Conservation (phyloP, 2,329 filamentous ascomycete species). For the Eutypa lata region DNA sequence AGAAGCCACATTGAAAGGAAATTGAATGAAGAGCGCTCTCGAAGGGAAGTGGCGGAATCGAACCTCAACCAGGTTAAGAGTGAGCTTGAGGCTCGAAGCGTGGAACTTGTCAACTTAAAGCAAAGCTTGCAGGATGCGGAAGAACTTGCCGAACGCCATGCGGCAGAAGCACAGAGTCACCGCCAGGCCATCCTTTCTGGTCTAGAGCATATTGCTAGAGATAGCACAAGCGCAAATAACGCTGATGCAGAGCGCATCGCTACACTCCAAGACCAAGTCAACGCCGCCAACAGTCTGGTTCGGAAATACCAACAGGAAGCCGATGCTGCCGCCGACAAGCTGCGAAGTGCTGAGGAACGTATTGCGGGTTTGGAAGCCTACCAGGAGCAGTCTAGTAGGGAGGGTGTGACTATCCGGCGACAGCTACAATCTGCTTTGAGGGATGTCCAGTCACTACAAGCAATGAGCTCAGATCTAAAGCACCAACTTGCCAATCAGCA, state of each 20-base stretch:
- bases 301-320: constrained; percentile 88
- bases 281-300: constrained; percentile 73
- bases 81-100: constrained; percentile 77
- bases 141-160: constrained; percentile 82
- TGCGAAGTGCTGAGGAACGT: constrained; percentile 89
- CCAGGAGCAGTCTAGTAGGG: constrained; percentile 93
- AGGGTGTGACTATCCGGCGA: constrained; percentile 83
- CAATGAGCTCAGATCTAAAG: constrained; percentile 77
- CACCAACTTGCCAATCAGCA: constrained; percentile 81
- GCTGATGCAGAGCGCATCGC: constrained; percentile 63
- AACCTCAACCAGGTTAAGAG: constrained; percentile 73
- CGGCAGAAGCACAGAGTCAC: constrained; percentile 82
- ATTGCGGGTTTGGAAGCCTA: constrained; percentile 96
- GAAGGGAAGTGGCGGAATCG: constrained; percentile 70
- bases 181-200: constrained; percentile 79
- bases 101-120: constrained; percentile 71
- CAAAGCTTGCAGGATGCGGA: constrained; percentile 81
- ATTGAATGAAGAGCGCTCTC: constrained; percentile 76
- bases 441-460: constrained; percentile 78
- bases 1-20: constrained; percentile 73
- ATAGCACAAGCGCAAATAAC: constrained; percentile 44
- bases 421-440: constrained; percentile 83
- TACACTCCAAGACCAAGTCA: constrained; percentile 76
- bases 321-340: constrained; percentile 79
- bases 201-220: constrained; percentile 68